Evolutionary conservation across 1,284 basidiomycete species (phyloP).

Genomic region (Malassezia nana): DNA sequence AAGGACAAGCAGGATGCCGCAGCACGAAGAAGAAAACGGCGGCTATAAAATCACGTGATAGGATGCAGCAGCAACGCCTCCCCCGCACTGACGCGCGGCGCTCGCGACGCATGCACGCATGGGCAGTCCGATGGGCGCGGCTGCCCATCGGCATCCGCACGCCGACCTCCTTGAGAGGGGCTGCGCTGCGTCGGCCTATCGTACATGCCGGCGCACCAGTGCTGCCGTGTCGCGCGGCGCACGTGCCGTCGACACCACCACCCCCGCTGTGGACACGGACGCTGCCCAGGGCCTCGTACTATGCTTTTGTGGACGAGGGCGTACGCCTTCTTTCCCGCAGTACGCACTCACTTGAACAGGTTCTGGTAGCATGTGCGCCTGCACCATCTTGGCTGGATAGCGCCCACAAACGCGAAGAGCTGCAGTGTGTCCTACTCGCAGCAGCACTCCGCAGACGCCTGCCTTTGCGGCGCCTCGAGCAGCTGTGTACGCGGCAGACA

Average conservation of each 20-base stretch:
- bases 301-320: not conserved
- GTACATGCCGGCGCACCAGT: too few relatives aligned
- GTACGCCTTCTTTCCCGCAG: not conserved
- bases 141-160: not conserved
- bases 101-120: not conserved
- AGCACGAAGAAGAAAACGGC: slow-evolving; percentile 2
- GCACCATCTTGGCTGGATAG: not conserved
- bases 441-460: not conserved
- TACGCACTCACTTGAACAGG: not conserved
- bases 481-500: slow-evolving; percentile 19
- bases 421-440: slow-evolving; percentile 4
- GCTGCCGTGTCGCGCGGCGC: not conserved
- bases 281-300: not conserved
- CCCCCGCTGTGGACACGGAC: not conserved
- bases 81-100: not conserved
- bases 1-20: not conserved
- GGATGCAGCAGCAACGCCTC: not conserved
- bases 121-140: not conserved
- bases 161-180: not conserved
- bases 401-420: slow-evolving; percentile 5
- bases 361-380: not conserved
- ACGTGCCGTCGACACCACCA: not conserved
- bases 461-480: slow-evolving; percentile 12
- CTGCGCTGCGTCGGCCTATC: not conserved
- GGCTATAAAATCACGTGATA: slow-evolving; percentile 2